Evolutionary conservation across 169 alveolate genomes (phyloP), one percentile per base, ranked within the genome.

Genomic region (Plasmodium gonderi): DNA sequence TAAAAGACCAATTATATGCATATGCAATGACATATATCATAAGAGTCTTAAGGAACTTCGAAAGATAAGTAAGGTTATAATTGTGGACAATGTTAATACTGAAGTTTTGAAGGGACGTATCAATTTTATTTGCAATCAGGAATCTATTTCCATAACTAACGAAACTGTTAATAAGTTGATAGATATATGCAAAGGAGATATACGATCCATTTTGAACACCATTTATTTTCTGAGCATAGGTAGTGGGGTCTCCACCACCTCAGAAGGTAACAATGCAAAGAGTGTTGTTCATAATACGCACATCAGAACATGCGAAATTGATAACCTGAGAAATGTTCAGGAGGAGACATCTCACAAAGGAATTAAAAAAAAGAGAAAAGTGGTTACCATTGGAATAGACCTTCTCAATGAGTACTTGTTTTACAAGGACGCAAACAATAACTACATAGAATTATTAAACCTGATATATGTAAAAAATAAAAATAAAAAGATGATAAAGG

Each of bases 1-100:
- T 38, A 33, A 36, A 36, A 97, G 99, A 83, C 99, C 99, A 33
- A 97, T 99, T 4, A 97, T 98, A 44, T 99, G 99, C 80, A 98
- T 98, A 31, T 98, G 99, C 90, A 99, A 98, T 92, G 99, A 99
- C 92, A 69, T 96, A 20, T 96, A 95, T 80, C 90, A 94, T 38
- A 93, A 96, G 49, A 91, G 93, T 47, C 80, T 96, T 68, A 95
- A 95, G 80, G 97, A 96, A 47, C 94, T 96, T 14, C 78, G 98
- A 49, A 95, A 95, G 45, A 79, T 93, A 44, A 89, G 96, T 6
- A 93, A 95, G 69, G 97, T 96, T 11, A 64, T 96, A 26, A 68
- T 90, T 2, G 95, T 96, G 20, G 96, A 91, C 12, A 67, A 95
- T 64, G 87, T 97, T 17, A 95, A 97, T 68, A 23, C 78, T 20